A percentile compares a stretch with the other conserved stretches of the same genome.
phyloP scores from a whole-genome alignment of 2,329 filamentous ascomycete genomes.

The Colletotrichum chlorophyti region DNA sequence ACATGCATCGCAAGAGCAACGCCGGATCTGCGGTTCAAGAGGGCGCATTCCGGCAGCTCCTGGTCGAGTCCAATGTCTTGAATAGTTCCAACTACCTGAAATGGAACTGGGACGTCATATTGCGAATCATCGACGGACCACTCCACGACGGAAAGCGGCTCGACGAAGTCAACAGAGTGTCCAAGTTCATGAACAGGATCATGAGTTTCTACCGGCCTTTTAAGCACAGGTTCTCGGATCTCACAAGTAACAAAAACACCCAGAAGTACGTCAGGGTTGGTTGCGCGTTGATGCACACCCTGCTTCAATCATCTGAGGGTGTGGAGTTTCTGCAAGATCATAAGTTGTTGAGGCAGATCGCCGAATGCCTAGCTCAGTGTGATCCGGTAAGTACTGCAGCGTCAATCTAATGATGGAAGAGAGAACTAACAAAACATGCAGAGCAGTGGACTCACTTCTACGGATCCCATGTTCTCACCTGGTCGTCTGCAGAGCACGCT shows the following conservation, averaged over 20 bases:
- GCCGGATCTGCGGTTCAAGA: conserved; percentile 60
- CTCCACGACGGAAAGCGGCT: conserved; percentile 88
- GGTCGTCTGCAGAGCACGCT: conserved; percentile 86
- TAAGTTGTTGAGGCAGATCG: conserved; percentile 91
- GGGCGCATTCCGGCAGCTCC: conserved; percentile 67
- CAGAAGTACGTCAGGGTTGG: conserved; percentile 93
- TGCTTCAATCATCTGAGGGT: conserved; percentile 87
- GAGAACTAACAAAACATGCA: conserved; percentile 37
- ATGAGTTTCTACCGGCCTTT: conserved; percentile 96
- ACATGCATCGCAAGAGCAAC: conserved; percentile 62
- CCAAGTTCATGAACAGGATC: conserved; percentile 94
- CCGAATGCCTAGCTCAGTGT: conserved; percentile 93
- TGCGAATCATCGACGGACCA: conserved; percentile 90
- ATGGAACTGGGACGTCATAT: conserved; percentile 96
- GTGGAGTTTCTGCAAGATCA: conserved; percentile 86
- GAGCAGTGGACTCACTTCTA: conserved; percentile 78
- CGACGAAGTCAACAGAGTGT: conserved; percentile 92
- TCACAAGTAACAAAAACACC: conserved; percentile 88
- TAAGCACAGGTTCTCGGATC: conserved; percentile 92
- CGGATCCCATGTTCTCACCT: conserved; percentile 86
- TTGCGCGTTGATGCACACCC: conserved; percentile 84
- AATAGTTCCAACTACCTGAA: conserved; percentile 90
- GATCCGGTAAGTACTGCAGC: conserved; percentile 70
- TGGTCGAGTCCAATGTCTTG: conserved; percentile 83
- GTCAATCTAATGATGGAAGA: not conserved